phyloP scores from a whole-genome alignment of 257 asterid species.

The Jaltomata sinuosa region DNA sequence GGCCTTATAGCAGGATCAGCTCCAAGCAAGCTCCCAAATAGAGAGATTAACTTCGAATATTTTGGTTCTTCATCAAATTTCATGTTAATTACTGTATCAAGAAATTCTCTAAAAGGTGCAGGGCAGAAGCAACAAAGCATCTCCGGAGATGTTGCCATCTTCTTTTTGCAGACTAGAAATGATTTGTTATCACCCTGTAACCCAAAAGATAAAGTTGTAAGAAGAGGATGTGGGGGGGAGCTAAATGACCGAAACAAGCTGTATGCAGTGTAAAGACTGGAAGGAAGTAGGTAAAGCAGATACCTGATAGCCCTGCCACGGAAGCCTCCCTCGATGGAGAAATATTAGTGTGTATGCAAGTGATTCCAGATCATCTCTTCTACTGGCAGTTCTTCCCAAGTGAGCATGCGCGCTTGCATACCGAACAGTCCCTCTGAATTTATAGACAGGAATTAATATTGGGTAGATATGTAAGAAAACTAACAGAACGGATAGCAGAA shows the following conservation, averaged over 20 bases:
- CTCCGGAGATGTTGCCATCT: slow-evolving; percentile 42
- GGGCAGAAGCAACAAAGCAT: slow-evolving; percentile 39
- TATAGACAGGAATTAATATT: background rate
- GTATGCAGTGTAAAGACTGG: background rate
- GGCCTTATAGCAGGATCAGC: slow-evolving; percentile 38
- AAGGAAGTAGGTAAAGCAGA: background rate
- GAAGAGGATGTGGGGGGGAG: background rate
- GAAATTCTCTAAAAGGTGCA: slow-evolving; percentile 29
- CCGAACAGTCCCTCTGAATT: slow-evolving; percentile 38
- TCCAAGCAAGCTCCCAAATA: slow-evolving; percentile 33
- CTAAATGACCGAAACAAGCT: background rate
- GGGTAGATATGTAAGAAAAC: background rate
- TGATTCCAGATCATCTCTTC: slow-evolving; percentile 46
- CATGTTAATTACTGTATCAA: slow-evolving; percentile 33
- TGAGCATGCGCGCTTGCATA: slow-evolving; percentile 48
- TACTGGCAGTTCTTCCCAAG: slow-evolving; percentile 46
- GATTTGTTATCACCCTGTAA: slow-evolving; percentile 43
- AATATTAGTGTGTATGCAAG: slow-evolving; percentile 41
- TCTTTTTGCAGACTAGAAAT: slow-evolving; percentile 35
- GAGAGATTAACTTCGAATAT: slow-evolving; percentile 33
- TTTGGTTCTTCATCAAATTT: slow-evolving; percentile 46
- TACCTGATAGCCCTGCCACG: slow-evolving; percentile 51
- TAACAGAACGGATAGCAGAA: background rate
- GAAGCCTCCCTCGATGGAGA: slow-evolving; percentile 40
- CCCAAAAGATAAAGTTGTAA: background rate